Evolutionary conservation across 208 protist genomes (phyloP).

Genomic region (Trypanosoma caninum): DNA sequence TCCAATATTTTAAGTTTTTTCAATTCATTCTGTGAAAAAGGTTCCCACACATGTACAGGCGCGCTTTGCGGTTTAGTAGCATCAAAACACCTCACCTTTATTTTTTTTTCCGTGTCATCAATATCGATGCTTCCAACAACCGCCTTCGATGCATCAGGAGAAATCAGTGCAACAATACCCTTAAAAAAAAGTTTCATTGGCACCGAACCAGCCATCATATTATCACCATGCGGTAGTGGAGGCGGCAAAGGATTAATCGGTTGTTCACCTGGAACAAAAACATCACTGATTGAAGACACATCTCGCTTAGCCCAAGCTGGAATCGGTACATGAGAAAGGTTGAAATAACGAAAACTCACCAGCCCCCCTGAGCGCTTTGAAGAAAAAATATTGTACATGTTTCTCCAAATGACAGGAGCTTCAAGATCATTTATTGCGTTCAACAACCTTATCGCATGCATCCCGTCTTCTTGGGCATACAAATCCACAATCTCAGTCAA

Average conservation of each 20-base stretch:
- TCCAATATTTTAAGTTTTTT: background rate
- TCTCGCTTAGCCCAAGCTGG: constrained; percentile 2
- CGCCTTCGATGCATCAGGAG: background rate
- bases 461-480: background rate
- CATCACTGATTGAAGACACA: background rate
- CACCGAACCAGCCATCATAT: constrained; percentile 4
- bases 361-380: background rate
- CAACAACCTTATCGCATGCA: background rate
- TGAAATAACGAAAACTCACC: constrained; percentile 16
- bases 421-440: constrained; percentile 1
- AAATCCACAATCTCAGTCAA: background rate
- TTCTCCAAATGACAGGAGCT: constrained; percentile 21
- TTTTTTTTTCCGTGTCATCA: background rate
- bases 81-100: constrained; percentile 3
- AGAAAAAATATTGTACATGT: constrained; percentile 11
- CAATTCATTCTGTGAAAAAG: background rate
- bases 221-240: constrained; percentile 17
- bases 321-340: constrained; percentile 1
- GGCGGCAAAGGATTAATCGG: constrained; percentile 10
- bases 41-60: constrained; percentile 9
- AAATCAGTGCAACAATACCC: constrained; percentile 16
- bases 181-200: constrained; percentile 15
- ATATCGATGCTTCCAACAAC: background rate
- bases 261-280: constrained; percentile 18
- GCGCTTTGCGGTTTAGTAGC: constrained; percentile 1